phyloP scores from a whole-genome alignment of 441 rosid genomes.

The Erodium trifolium region DNA sequence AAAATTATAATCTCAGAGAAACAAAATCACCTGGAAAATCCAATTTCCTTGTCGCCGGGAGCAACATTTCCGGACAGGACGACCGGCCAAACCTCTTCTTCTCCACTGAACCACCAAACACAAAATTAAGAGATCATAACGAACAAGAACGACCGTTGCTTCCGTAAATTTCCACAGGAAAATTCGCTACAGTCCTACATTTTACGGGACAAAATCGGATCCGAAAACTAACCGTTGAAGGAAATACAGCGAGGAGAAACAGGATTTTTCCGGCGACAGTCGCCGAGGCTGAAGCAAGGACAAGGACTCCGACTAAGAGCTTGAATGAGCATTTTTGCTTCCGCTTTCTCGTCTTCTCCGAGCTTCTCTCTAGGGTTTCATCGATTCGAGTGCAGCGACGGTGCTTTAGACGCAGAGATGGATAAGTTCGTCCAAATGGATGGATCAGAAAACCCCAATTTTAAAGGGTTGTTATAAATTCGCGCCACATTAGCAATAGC shows the following conservation, averaged over 20 bases:
- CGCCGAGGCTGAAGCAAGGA: conserved; percentile 14
- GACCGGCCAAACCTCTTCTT: neutral
- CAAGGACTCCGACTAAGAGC: conserved; percentile 14
- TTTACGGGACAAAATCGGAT: neutral
- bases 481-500: conserved; percentile 1
- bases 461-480: conserved; percentile 11
- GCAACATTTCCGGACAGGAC: neutral
- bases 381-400: neutral
- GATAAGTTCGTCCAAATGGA: conserved; percentile 2
- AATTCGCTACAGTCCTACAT: neutral
- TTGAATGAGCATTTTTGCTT: conserved; percentile 24
- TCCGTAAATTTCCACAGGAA: neutral
- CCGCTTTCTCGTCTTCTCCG: neutral
- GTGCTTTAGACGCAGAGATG: neutral
- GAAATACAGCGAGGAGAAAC: conserved; percentile 3
- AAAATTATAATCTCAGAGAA: neutral
- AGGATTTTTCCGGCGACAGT: conserved; percentile 9
- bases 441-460: conserved; percentile 8
- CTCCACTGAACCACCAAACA: neutral
- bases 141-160: neutral
- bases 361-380: neutral
- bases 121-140: neutral
- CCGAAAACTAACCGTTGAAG: conserved; percentile 21
- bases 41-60: neutral
- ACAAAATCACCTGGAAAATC: conserved; percentile 10